Evolutionary conservation across 192 early-diverging fungal species (phyloP).

Genomic region (Phlyctochytrium arcticum): DNA sequence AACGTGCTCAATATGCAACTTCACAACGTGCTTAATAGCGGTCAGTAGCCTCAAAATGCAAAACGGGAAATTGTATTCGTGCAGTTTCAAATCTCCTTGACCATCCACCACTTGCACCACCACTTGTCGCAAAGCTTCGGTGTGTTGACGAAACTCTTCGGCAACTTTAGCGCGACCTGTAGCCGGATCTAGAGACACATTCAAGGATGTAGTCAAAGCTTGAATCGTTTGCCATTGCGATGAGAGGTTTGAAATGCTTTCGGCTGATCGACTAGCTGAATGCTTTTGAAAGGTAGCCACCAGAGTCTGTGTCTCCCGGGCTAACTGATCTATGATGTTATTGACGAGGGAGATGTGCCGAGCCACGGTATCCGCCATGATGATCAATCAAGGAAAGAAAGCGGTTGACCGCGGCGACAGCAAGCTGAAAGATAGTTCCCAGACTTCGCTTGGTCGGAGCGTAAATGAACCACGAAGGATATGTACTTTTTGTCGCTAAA

Average conservation of each 20-base stretch:
- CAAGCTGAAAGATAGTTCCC: too few species aligned
- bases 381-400: too few species aligned
- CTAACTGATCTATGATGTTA: constrained; percentile 8
- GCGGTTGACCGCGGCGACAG: too few species aligned
- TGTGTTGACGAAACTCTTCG: neutral
- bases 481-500: too few species aligned
- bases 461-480: too few species aligned
- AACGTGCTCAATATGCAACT: constrained; percentile 7
- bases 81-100: neutral
- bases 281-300: constrained; percentile 4
- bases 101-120: neutral
- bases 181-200: neutral
- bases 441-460: too few species aligned
- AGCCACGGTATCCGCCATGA: too few species aligned
- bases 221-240: constrained; percentile 5
- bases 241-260: neutral
- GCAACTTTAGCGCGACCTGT: neutral
- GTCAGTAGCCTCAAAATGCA: constrained; percentile 12
- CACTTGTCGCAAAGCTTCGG: neutral
- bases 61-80: constrained; percentile 5
- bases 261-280: neutral
- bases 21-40: constrained; percentile 11
- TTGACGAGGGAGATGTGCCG: neutral
- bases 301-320: constrained; percentile 8
- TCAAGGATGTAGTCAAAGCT: neutral